These are phyloP conservation scores for Lactifluus piperatus DNA, from an alignment of 768 basidiomycete species.

Conservation along the genomic window DNA sequence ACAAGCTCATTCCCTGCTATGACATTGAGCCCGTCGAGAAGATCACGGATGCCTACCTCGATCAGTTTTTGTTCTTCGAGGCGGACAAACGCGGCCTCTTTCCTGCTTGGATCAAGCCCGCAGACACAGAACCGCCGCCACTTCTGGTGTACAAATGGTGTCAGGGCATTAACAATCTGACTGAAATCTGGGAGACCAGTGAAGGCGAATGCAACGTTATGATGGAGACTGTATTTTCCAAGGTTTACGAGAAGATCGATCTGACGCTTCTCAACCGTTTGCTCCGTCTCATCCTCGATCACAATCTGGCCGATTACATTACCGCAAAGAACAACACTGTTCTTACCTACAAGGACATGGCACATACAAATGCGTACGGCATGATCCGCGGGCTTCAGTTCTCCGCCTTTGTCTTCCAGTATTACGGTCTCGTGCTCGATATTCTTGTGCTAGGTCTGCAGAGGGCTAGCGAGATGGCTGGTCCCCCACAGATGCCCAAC, in stretches of 20 bases:
- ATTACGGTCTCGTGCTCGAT: constrained; percentile 93
- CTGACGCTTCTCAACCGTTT: constrained; percentile 92
- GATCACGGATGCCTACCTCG: constrained; percentile 98
- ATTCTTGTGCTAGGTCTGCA: constrained; percentile 94
- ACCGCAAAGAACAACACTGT: constrained; percentile 98
- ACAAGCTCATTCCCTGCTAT: constrained; percentile 97
- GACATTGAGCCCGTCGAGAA: constrained; percentile 99
- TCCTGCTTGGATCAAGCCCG: constrained; percentile 99
- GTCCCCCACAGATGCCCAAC: constrained; percentile 94
- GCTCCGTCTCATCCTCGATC: constrained; percentile 92
- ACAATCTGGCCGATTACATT: constrained; percentile 98
- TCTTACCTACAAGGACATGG: constrained; percentile 96
- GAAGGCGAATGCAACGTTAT: constrained; percentile 98
- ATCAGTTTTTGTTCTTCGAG: constrained; percentile 98
- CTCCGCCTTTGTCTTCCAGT: constrained; percentile 98
- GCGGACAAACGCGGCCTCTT: constrained; percentile 97
- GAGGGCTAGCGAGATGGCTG: constrained; percentile 98
- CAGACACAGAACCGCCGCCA: constrained; percentile 92
- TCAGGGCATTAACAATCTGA: constrained; percentile 98
- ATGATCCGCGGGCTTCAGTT: constrained; percentile 97
- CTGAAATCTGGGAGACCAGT: constrained; percentile 96
- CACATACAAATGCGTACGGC: constrained; percentile 94
- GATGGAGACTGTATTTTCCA: constrained; percentile 97
- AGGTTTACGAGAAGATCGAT: constrained; percentile 99
- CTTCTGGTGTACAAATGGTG: constrained; percentile 99